Conservation (phyloP, 371 early-diverging fungal species). For the Syncephalastrum contaminatum region DNA sequence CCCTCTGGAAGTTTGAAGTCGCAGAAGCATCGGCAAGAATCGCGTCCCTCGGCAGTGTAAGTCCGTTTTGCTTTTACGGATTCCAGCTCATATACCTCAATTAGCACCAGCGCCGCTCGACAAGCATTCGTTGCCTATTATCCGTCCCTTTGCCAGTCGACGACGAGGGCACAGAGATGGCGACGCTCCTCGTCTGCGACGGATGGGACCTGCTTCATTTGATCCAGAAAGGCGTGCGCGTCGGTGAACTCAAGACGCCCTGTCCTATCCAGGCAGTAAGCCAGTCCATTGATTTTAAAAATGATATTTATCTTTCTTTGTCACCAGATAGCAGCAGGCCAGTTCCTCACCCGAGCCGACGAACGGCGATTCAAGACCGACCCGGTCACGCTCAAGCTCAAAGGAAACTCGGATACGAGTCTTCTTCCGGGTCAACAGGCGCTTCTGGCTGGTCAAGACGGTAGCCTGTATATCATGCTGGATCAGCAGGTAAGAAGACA, state of each 20-base stretch:
- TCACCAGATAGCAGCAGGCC: conserved; percentile 42
- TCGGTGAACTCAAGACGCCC: conserved; percentile 28
- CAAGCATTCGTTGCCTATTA: conserved; percentile 33
- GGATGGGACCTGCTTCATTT: conserved; percentile 45
- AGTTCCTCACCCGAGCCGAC: conserved; percentile 23
- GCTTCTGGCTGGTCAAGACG: conserved; percentile 44
- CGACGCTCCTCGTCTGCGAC: conserved; percentile 43
- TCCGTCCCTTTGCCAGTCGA: conserved; percentile 11
- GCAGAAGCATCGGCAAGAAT: conserved; percentile 38
- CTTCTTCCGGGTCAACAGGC: conserved; percentile 25
- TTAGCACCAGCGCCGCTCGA: conserved; percentile 2
- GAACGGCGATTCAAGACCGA: conserved; percentile 8
- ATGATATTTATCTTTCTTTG: background rate
- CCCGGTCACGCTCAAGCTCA: background rate
- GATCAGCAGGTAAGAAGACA: conserved; percentile 34
- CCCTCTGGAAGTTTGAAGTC: conserved; percentile 44
- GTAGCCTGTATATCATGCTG: conserved; percentile 42
- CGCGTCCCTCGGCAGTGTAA: conserved; percentile 24
- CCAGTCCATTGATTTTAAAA: background rate
- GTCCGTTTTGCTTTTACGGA: background rate
- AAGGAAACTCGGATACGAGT: background rate
- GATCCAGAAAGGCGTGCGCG: conserved; percentile 31
- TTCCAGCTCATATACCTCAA: background rate
- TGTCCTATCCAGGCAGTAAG: conserved; percentile 42
- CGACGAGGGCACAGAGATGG: conserved; percentile 9